Base-by-base conservation (phyloP, 2,329 filamentous ascomycete genomes). In the Fusarium sp. region DNA sequence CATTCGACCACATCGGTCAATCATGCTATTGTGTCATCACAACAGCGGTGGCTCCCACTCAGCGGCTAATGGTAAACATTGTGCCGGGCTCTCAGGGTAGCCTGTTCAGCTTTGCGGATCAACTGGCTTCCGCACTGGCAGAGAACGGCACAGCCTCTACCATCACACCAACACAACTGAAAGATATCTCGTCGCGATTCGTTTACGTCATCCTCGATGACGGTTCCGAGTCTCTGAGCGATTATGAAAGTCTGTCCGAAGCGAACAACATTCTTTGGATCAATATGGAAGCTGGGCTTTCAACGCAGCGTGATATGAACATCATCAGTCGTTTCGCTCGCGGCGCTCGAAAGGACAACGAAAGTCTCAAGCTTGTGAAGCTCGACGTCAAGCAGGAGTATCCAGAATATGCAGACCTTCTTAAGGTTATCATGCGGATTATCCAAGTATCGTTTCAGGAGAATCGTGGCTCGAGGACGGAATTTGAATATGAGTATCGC, bases 401-500 rank as follows among this genome's bases (percentile, higher is more conserved):
- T 16, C 53, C 49, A 4, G 46, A 53, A 1, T 50, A 56, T 25
- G 7, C 50, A 3, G 67, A 59, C 3, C 28, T 74, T 12, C 3
- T 68, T 3, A 71, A 42, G 4, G 38, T 72, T 1, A 37, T 74
- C 1, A 64, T 37, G 9, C 46, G 71, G 0, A 64, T 73, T 6
- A 56, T 72, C 2, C 40, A 42, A 5, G 25, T 72, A 0, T 72
- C 67, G 1, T 73, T 74, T 1, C 30, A 73, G 2, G 58, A 73
- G 1, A 54, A 64, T 5, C 46, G 71, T 10, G 49, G 50, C 7
- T 28, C 49, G 2, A 50, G 37, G 1, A 72, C 46, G 0, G 71
- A 74, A 19, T 23, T 64, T 9, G 71, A 64, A 18, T 73, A 72
- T 13, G 58, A 71, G 28, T 74, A 73, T 37, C 43, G 23, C 0